A percentile compares a stretch with the other conserved stretches of the same genome.
Evolutionary conservation across 192 early-diverging fungal species (phyloP).

Genomic region (Phycomyces blakesleeanus): DNA sequence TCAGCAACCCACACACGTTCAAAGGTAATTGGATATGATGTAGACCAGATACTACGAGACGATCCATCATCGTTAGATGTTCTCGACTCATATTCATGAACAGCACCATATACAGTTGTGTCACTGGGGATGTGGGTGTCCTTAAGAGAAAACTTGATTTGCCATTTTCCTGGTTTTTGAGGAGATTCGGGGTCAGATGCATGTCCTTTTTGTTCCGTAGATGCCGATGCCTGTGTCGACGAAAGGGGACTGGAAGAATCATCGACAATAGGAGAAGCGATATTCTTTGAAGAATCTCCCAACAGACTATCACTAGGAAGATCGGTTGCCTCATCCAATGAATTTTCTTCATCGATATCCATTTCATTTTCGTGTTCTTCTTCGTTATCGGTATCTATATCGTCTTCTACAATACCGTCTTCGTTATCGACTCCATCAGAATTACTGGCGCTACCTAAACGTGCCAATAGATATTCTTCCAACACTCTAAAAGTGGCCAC

Average conservation of each 20-base stretch:
- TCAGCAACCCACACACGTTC: slow-evolving; percentile 28
- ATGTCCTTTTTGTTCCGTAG: slow-evolving; percentile 10
- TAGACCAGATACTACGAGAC: slow-evolving; percentile 52
- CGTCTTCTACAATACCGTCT: neutral
- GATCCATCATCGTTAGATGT: slow-evolving; percentile 13
- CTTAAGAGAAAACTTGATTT: slow-evolving; percentile 58
- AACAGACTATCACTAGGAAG: neutral
- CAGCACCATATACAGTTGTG: slow-evolving; percentile 65
- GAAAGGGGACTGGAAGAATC: too few relatives aligned
- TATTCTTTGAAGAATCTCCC: too few relatives aligned
- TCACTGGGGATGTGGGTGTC: slow-evolving; percentile 44
- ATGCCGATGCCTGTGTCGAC: too few relatives aligned
- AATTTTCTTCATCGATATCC: slow-evolving; percentile 15
- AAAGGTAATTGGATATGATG: slow-evolving; percentile 56
- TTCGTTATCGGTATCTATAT: neutral
- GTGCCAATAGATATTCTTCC: slow-evolving; percentile 74
- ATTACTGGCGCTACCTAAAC: slow-evolving; percentile 32
- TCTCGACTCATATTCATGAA: slow-evolving; percentile 51
- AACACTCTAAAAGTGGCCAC: slow-evolving; percentile 76
- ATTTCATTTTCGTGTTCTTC: slow-evolving; percentile 5
- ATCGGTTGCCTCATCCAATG: slow-evolving; percentile 14
- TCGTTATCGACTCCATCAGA: slow-evolving; percentile 30
- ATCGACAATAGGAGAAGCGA: too few relatives aligned
- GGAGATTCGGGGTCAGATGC: slow-evolving; percentile 15
- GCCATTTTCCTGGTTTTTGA: slow-evolving; percentile 38